phyloP scores from a whole-genome alignment of 768 basidiomycete genomes.

The Lactarius trivialis region DNA sequence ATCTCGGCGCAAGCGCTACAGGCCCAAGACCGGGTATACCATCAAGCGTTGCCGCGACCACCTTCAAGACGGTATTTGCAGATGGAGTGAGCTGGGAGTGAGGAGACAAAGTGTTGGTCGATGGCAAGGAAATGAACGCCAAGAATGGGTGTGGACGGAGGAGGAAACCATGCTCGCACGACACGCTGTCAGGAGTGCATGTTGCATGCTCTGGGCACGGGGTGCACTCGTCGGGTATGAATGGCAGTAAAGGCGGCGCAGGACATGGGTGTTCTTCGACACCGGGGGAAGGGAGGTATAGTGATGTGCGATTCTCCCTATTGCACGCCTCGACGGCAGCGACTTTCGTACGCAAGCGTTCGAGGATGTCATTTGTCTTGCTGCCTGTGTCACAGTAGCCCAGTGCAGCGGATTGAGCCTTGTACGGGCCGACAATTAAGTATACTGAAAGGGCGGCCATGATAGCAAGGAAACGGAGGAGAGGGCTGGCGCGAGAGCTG shows the following conservation, averaged over 20 bases:
- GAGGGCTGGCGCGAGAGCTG: slow-evolving; percentile 22
- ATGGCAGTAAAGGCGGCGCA: slow-evolving; percentile 45
- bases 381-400: slow-evolving; percentile 70
- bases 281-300: slow-evolving; percentile 30
- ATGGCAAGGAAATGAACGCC: slow-evolving; percentile 38
- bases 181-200: slow-evolving; percentile 50
- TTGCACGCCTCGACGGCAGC: slow-evolving; percentile 51
- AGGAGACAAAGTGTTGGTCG: slow-evolving; percentile 33
- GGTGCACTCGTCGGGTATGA: slow-evolving; percentile 59
- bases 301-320: slow-evolving; percentile 44
- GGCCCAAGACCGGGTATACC: slow-evolving; percentile 75
- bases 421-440: slow-evolving; percentile 39
- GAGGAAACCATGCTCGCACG: slow-evolving; percentile 64
- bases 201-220: slow-evolving; percentile 56
- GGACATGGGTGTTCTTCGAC: slow-evolving; percentile 37
- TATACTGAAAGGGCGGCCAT: slow-evolving; percentile 33
- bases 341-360: slow-evolving; percentile 39
- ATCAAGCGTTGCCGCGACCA: slow-evolving; percentile 34
- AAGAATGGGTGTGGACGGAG: slow-evolving; percentile 47
- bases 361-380: slow-evolving; percentile 51
- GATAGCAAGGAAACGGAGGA: slow-evolving; percentile 38
- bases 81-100: slow-evolving; percentile 29
- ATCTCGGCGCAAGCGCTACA: slow-evolving; percentile 68
- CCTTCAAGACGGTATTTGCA: slow-evolving; percentile 28
- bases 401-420: slow-evolving; percentile 58